Conservation (phyloP, 2,329 filamentous ascomycete genomes). For the Botrytis paeoniae region DNA sequence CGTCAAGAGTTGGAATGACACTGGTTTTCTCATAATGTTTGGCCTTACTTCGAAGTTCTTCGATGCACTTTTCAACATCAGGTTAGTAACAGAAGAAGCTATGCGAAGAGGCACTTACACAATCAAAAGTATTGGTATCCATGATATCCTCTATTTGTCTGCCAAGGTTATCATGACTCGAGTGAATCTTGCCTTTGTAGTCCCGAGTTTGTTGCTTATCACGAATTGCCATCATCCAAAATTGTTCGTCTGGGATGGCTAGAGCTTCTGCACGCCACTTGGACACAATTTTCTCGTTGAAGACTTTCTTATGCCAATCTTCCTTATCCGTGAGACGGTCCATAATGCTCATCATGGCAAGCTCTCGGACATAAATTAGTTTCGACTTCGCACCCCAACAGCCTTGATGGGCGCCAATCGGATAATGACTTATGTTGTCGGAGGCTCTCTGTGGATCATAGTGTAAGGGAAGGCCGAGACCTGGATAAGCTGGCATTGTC, state of each 20-base stretch:
- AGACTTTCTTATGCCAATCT: constrained; percentile 33
- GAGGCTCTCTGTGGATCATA: not conserved
- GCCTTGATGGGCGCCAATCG: not conserved
- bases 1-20: constrained; percentile 21
- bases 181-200: not conserved
- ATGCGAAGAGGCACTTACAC: not conserved
- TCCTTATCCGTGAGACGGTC: constrained; percentile 33
- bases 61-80: constrained; percentile 38
- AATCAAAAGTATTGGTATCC: constrained; percentile 3
- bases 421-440: not conserved
- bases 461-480: not conserved
- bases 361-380: constrained; percentile 26
- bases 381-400: not conserved
- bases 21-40: constrained; percentile 25
- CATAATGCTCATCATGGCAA: constrained; percentile 34
- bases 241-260: constrained; percentile 26
- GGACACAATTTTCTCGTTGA: constrained; percentile 29
- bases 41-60: constrained; percentile 31
- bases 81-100: constrained; percentile 22
- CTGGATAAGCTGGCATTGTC: not conserved
- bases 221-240: not conserved
- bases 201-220: not conserved
- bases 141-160: not conserved
- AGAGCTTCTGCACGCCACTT: constrained; percentile 34
- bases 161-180: not conserved